A percentile compares a stretch with the other conserved stretches of the same genome.
Evolutionary conservation across 768 basidiomycete species (phyloP).

Genomic region (Suillus decipiens): DNA sequence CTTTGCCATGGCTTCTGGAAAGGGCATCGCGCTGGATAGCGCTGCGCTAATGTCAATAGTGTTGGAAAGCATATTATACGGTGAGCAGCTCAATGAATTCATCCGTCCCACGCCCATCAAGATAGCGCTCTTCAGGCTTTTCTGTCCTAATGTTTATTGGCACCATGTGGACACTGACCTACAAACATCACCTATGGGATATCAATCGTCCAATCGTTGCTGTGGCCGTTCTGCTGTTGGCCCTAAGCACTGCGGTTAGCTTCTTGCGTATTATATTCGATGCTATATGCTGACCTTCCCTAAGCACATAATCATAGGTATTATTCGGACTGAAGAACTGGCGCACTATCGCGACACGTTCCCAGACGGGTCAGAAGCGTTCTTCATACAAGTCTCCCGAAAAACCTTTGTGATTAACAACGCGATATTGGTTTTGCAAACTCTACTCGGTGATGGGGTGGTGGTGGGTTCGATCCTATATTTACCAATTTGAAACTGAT

Average conservation of each 20-base stretch:
- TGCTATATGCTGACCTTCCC: background rate
- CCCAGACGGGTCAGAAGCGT: conserved; percentile 24
- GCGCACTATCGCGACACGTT: conserved; percentile 19
- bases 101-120: background rate
- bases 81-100: background rate
- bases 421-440: conserved; percentile 25
- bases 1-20: background rate
- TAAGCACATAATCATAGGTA: conserved; percentile 30
- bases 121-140: conserved; percentile 26
- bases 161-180: conserved; percentile 28
- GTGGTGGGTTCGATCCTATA: conserved; percentile 21
- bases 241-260: conserved; percentile 33
- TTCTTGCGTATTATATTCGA: background rate
- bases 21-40: conserved; percentile 12
- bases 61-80: conserved; percentile 24
- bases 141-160: conserved; percentile 38
- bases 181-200: conserved; percentile 3
- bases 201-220: conserved; percentile 25
- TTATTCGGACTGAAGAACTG: conserved; percentile 27
- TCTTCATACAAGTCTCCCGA: conserved; percentile 28
- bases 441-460: conserved; percentile 32
- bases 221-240: conserved; percentile 28
- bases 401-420: conserved; percentile 33
- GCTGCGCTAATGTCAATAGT: conserved; percentile 21
- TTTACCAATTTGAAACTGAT: background rate